Base-by-base conservation (phyloP, 768 basidiomycete species). In the Russula griseocarnosa region DNA sequence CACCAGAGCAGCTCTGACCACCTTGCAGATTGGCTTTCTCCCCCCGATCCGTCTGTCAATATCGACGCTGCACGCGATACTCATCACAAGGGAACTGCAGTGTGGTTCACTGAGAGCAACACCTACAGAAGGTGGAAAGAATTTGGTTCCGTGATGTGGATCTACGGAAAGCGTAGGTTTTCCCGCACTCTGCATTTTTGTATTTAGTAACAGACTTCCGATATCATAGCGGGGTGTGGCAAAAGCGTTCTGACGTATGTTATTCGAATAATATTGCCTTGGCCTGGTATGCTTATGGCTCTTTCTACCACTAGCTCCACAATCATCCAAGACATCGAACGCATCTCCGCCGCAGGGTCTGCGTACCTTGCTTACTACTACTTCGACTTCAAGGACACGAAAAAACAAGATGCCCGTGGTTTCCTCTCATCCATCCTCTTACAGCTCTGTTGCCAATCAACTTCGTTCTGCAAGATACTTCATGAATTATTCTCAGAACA, bases 361-460 rank as follows among this genome's bases (percentile, higher is more conserved):
- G 38, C 55, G 1, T 10, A 14, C 24, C 10, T 55, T 8, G 24
- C 38, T 0, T 55, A 55, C 14, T 55, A 26, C 18, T 55, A 26
- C 18, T 55, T 55, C 16, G 55, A 55, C 5, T 55, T 55, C 38
- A 55, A 42, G 26, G 55, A 55, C 14, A 3, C 18, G 1, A 14
- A 16, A 20, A 55, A 55, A 16, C 55, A 38, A 14, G 24, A 42
- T 24, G 6, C 22, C 5, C 38, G 24, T 28, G 55, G 22, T 5
- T 55, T 55, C 16, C 36, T 55, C 22, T 55, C 55, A 4, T 55
- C 55, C 24, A 14, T 55, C 22, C 55, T 55, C 10, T 3, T 55
- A 16, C 55, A 55, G 22, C 38, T 55, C 16, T 16, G 55, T 11
- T 14, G 20, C 11, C 36, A 26, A 24, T 55, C 55, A 20, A 16